Base-by-base conservation (phyloP, 2,329 filamentous ascomycete genomes). In the Anisogramma anomala region DNA sequence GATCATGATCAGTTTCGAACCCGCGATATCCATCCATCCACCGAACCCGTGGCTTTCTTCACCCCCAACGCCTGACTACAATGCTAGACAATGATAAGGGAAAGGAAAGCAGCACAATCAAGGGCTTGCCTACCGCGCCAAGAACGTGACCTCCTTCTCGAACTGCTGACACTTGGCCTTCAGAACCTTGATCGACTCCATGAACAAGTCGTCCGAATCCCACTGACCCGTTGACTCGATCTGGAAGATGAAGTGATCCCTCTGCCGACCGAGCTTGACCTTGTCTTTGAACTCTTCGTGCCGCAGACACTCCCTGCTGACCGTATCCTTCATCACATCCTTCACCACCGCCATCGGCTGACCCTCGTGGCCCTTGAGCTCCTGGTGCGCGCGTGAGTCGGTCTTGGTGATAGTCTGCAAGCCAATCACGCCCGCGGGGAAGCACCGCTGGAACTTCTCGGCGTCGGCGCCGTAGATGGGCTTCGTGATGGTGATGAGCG, bases 211-310 rank as follows among this genome's bases (percentile, higher is more conserved):
- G 54, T 96, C 89, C 57, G 87, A 94, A 45, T 91, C 81, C 69
- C 86, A 94, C 65, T 98, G 91, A 5, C 91, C 93, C 0, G 86
- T 82, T 67, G 88, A 95, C 69, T 98, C 91, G 26, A 98, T 73
- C 41, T 79, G 82, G 70, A 91, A 98, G 62, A 98, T 96, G 62
- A 98, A 98, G 66, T 98, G 93, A 60, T 98, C 91, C 50, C 87
- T 72, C 53, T 87, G 69, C 41, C 93, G 74, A 32, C 91, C 91
- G 23, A 98, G 75, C 69, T 87, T 88, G 49, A 98, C 91, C 69
- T 95, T 98, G 58, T 79, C 84, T 63, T 91, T 77, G 65, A 98
- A 96, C 64, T 96, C 91, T 19, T 80, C 72, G 58, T 98, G 89
- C 36, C 91, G 78, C 56, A 98, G 64, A 55, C 83, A 91, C 65